phyloP scores from a whole-genome alignment of 2,329 filamentous ascomycete genomes.

The Penicillium janthinellum region DNA sequence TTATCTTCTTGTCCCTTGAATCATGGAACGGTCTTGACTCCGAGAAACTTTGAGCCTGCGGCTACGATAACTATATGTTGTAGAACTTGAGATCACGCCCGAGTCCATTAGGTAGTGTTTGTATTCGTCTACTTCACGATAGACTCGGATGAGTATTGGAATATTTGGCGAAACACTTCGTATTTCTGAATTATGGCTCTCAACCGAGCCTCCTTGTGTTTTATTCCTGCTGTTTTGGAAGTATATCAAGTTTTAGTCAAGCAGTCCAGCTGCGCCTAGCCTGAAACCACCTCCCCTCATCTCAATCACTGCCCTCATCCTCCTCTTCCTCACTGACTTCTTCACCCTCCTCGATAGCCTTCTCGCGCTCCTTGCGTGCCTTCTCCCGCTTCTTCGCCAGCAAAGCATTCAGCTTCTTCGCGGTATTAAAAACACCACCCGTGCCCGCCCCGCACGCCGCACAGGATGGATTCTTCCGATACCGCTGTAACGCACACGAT shows the following conservation, averaged over 20 bases:
- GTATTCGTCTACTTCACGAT: too few relatives aligned
- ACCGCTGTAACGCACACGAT: conserved; percentile 80
- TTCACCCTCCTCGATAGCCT: conserved; percentile 56
- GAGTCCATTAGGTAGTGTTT: too few relatives aligned
- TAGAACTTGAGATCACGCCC: too few relatives aligned
- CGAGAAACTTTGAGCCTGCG: background rate
- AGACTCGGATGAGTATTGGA: too few relatives aligned
- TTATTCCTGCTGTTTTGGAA: background rate
- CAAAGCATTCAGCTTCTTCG: conserved; percentile 79
- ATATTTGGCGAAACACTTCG: too few relatives aligned
- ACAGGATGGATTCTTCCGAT: conserved; percentile 83
- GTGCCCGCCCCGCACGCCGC: conserved; percentile 84
- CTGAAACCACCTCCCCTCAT: background rate
- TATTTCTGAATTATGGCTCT: background rate
- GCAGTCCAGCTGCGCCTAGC: conserved; percentile 16
- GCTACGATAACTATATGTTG: too few relatives aligned
- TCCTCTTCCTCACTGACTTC: conserved; percentile 53
- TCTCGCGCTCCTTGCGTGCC: conserved; percentile 55
- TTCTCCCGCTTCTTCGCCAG: conserved; percentile 69
- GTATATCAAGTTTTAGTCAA: background rate
- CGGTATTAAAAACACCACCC: conserved; percentile 84
- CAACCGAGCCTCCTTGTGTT: background rate
- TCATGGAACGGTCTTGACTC: background rate
- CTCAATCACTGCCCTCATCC: conserved; percentile 24
- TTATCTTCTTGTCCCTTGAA: too few relatives aligned